Evolutionary conservation across 169 alveolate genomes (phyloP).

Genomic region (Perkinsus olseni): DNA sequence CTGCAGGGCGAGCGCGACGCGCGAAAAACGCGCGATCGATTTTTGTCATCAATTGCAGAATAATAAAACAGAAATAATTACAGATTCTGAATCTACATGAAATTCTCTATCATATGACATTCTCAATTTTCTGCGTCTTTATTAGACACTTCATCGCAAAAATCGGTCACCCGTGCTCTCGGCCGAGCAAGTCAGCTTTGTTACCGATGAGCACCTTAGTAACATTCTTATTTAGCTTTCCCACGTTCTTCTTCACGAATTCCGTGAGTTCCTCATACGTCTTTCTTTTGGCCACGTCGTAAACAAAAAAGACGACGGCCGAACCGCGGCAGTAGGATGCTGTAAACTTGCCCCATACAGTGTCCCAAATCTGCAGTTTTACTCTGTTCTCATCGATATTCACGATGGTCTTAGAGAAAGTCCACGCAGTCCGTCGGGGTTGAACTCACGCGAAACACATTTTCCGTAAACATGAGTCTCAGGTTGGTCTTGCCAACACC

Average conservation of each 20-base stretch:
- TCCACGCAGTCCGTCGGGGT: neutral
- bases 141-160: no score
- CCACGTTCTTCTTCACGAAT: neutral
- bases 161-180: no score
- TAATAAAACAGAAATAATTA: no score
- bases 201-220: neutral
- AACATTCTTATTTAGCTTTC: neutral
- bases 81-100: no score
- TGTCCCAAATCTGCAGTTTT: neutral
- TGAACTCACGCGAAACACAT: neutral
- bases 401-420: neutral
- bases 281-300: neutral
- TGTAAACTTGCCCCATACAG: neutral
- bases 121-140: no score
- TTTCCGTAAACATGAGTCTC: neutral
- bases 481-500: neutral
- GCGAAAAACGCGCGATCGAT: no score
- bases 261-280: neutral
- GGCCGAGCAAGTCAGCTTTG: conserved; percentile 1
- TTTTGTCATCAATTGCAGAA: no score
- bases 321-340: neutral
- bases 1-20: no score
- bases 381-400: neutral
- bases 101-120: no score
- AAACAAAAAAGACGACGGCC: neutral